These are phyloP conservation scores for Amanita pseudoporphyria DNA, from an alignment of 768 basidiomycete genomes.

Conservation along the genomic window DNA sequence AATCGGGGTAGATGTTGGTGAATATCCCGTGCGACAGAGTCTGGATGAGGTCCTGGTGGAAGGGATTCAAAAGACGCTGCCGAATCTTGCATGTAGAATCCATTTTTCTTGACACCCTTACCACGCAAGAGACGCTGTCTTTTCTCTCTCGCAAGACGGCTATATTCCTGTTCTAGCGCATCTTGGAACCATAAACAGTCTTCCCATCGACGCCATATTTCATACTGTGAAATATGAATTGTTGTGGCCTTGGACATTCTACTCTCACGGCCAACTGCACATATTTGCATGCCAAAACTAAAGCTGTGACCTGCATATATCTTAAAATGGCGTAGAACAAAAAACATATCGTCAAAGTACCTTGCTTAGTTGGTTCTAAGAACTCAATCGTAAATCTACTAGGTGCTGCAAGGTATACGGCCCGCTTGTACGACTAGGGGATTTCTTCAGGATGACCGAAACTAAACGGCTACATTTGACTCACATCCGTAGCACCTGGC, in stretches of 20 bases:
- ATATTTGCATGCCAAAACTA: constrained; percentile 56
- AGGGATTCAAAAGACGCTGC: constrained; percentile 83
- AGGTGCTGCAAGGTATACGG: constrained; percentile 51
- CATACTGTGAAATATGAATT: constrained; percentile 42
- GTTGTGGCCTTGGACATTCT: constrained; percentile 29
- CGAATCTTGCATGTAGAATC: constrained; percentile 58
- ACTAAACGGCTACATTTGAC: not conserved
- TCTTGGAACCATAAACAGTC: constrained; percentile 76
- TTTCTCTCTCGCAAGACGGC: constrained; percentile 53
- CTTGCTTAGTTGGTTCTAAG: constrained; percentile 47
- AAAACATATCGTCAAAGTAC: constrained; percentile 21
- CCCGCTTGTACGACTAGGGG: constrained; percentile 47
- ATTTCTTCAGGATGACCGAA: not conserved
- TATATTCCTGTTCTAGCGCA: constrained; percentile 55
- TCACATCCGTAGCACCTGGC: constrained; percentile 1
- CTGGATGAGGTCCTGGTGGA: constrained; percentile 75
- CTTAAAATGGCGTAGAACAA: not conserved
- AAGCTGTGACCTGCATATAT: constrained; percentile 34
- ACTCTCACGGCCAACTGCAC: constrained; percentile 29
- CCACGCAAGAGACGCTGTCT: constrained; percentile 57
- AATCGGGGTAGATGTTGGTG: constrained; percentile 59
- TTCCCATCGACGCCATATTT: constrained; percentile 76
- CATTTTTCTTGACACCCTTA: constrained; percentile 67
- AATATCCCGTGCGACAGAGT: constrained; percentile 59
- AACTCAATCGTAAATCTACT: constrained; percentile 48